Percentiles rank a stretch among this genome's conserved stretches.
Evolutionary conservation across 805 yeast genomes (phyloP).

Genomic region (Metschnikowia aberdeeniae): DNA sequence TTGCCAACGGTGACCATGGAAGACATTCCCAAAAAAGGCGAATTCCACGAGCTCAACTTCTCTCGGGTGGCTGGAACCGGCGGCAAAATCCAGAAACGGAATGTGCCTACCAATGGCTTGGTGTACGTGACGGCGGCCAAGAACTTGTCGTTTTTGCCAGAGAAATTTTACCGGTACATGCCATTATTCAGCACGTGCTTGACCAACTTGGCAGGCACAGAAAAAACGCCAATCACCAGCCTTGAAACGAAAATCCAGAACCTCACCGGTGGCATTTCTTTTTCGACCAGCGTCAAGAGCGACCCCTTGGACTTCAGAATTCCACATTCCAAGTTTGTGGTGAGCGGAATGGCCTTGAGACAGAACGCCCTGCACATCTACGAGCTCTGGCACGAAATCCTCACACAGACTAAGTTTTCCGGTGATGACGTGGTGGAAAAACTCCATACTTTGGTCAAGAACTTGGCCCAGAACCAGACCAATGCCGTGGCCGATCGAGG

Average conservation of each 20-base stretch:
- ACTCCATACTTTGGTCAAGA: slow-evolving; percentile 66
- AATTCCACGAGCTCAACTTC: slow-evolving; percentile 27
- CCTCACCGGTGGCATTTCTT: slow-evolving; percentile 78
- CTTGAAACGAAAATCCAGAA: slow-evolving; percentile 81
- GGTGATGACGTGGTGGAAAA: slow-evolving; percentile 53
- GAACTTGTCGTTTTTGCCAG: slow-evolving; percentile 55
- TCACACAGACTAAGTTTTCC: slow-evolving; percentile 63
- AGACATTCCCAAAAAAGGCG: slow-evolving; percentile 67
- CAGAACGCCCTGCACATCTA: slow-evolving; percentile 58
- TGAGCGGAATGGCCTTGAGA: slow-evolving; percentile 69
- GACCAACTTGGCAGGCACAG: slow-evolving; percentile 81
- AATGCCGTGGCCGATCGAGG: slow-evolving; percentile 84
- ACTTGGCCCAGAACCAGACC: slow-evolving; percentile 70
- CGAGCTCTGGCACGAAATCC: slow-evolving; percentile 64
- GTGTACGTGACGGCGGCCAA: slow-evolving; percentile 71
- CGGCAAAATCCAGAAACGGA: slow-evolving; percentile 39
- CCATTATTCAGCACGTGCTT: slow-evolving; percentile 77
- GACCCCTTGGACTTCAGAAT: slow-evolving; percentile 47
- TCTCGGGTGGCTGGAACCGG: slow-evolving; percentile 29
- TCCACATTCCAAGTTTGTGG: slow-evolving; percentile 50
- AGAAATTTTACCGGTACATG: slow-evolving; percentile 59
- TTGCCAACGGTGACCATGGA: slow-evolving; percentile 71
- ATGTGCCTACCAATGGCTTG: slow-evolving; percentile 76
- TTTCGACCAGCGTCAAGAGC: slow-evolving; percentile 54
- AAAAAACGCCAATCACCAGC: slow-evolving; percentile 61